Base-by-base conservation (phyloP, 176 grass and related monocot genomes). In the Carex kokanica region DNA sequence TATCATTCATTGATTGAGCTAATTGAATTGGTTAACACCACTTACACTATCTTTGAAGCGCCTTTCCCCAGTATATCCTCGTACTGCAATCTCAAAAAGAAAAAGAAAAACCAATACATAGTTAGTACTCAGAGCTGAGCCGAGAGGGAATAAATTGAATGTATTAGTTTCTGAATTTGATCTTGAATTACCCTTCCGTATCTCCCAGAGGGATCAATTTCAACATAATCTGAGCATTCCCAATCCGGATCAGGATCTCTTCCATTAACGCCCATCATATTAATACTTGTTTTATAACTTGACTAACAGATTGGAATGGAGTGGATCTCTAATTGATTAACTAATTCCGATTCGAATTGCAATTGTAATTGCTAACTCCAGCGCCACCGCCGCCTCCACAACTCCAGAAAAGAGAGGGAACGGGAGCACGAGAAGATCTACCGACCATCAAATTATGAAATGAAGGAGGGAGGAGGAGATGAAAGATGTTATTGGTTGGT, bases 21-120 rank as follows among this genome's bases (percentile, higher is more conserved):
- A 27, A 38, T 38, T 38, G 36, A 38, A 38, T 38, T 38, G 36
- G 4, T 38, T 38, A 38, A 38, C 82, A 89, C 94, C 82, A 89
- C 94, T 89, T 91, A 98, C 91, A 99, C 96, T 52, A 89, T 95
- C 93, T 99, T 99, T 40, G 96, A 99, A 72, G 96, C 86, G 68
- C 96, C 96, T 91, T 90, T 95, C 82, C 96, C 96, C 57, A 99
- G 93, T 74, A 99, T 90, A 6, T 91, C 91, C 86, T 73, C 85
- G 85, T 89, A 94, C 94, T 97, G 85, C 86, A 13, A n/a, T 55
- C 10, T 16, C 10, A 31, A 41, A 31, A 55, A 5, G 67, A 6
- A 81, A 67, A 68, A 77, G 63, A 20, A 83, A 80, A 38, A 38
- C 5, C 36, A 38, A 38, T 38, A 34, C 32, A 34, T 34, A 34